Evolutionary conservation across 1,139 yeast species (phyloP).

Genomic region (Kodamaea arcana): DNA sequence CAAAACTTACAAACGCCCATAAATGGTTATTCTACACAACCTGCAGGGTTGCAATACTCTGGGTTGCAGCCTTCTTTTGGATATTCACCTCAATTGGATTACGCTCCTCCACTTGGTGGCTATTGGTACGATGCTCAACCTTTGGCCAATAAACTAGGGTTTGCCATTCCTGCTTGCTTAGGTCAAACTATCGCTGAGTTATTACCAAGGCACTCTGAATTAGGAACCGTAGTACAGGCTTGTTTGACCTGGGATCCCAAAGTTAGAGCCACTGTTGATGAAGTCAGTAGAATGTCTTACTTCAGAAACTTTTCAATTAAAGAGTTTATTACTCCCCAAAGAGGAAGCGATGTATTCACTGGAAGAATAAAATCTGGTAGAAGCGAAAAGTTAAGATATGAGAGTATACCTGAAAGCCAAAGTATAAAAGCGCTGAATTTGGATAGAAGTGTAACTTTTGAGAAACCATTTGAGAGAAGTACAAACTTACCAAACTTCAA

Average conservation of each 20-base stretch:
- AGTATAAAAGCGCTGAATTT: no score
- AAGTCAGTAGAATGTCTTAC: slow-evolving; percentile 47
- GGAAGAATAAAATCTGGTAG: no score
- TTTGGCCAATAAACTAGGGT: slow-evolving; percentile 50
- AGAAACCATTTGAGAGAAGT: no score
- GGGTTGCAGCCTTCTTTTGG: slow-evolving; percentile 4
- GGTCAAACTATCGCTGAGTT: slow-evolving; percentile 28
- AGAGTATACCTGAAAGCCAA: no score
- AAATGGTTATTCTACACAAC: background rate
- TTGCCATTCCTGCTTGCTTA: slow-evolving; percentile 44
- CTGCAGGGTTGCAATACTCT: slow-evolving; percentile 2
- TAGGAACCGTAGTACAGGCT: slow-evolving; percentile 48
- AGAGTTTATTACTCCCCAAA: slow-evolving; percentile 11
- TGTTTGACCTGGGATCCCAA: slow-evolving; percentile 69
- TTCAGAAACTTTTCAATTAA: slow-evolving; percentile 38
- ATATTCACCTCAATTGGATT: slow-evolving; percentile 17
- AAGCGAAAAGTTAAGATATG: no score
- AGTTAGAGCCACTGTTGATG: slow-evolving; percentile 45
- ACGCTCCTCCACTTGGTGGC: slow-evolving; percentile 61
- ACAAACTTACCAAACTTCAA: no score
- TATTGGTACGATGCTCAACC: slow-evolving; percentile 58
- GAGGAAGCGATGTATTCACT: slow-evolving; percentile 3
- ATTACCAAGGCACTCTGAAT: slow-evolving; percentile 23
- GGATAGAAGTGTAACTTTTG: no score
- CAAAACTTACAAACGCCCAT: no score